Conservation (phyloP, 306 rosid genomes). For the Malus asiatica region DNA sequence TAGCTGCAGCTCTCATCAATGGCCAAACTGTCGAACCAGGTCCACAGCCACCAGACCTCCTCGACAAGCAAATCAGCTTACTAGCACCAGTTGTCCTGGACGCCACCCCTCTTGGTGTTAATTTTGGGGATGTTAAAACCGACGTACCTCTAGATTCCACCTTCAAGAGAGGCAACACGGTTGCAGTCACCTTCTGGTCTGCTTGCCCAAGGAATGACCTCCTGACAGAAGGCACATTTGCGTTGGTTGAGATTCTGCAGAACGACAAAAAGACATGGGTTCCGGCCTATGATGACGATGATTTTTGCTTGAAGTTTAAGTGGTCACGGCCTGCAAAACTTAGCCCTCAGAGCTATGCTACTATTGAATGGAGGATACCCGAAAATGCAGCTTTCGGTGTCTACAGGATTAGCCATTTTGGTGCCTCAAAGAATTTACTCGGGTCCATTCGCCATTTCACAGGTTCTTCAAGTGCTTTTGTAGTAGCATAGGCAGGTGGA, state of each 20-base stretch:
- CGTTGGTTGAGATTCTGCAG: slow-evolving; percentile 15
- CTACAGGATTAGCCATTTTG: slow-evolving; percentile 15
- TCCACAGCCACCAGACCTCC: slow-evolving; percentile 15
- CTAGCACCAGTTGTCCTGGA: slow-evolving; percentile 16
- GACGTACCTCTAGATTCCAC: slow-evolving; percentile 3
- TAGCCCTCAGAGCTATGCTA: slow-evolving; percentile 13
- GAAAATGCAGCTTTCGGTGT: background rate
- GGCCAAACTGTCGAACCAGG: slow-evolving; percentile 2
- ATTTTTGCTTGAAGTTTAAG: slow-evolving; percentile 14
- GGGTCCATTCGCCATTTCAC: slow-evolving; percentile 13
- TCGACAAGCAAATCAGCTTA: slow-evolving; percentile 17
- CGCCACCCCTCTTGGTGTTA: slow-evolving; percentile 6
- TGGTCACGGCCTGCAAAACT: slow-evolving; percentile 19
- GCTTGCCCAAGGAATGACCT: slow-evolving; percentile 21
- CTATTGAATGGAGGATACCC: slow-evolving; percentile 20
- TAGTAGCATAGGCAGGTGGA: slow-evolving; percentile 1
- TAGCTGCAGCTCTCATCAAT: slow-evolving; percentile 6
- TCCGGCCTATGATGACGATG: slow-evolving; percentile 23
- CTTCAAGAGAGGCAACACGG: slow-evolving; percentile 4
- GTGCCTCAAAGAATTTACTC: slow-evolving; percentile 3
- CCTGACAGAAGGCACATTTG: slow-evolving; percentile 22
- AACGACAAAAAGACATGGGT: slow-evolving; percentile 6
- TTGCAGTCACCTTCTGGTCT: slow-evolving; percentile 22
- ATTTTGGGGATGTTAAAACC: slow-evolving; percentile 9
- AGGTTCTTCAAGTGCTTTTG: slow-evolving; percentile 17